Percentiles rank a stretch among this genome's conserved stretches.
phyloP scores from a whole-genome alignment of 176 grass and related monocot genomes.

The Metroxylon sagu region DNA sequence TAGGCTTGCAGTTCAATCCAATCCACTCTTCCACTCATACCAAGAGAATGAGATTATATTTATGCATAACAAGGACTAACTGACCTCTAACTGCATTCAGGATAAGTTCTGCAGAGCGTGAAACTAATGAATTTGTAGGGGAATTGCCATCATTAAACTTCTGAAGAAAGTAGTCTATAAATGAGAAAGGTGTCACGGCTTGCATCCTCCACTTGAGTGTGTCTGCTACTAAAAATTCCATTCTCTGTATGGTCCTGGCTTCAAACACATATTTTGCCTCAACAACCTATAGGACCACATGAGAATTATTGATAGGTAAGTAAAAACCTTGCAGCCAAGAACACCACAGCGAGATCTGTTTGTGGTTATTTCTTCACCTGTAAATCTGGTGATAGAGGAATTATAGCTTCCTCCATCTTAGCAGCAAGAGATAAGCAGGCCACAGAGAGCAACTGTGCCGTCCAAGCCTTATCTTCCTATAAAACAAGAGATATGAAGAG shows the following conservation, averaged over 20 bases:
- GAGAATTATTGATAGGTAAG: no score
- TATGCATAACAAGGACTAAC: no score
- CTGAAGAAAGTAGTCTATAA: constrained; percentile 50
- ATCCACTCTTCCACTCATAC: no score
- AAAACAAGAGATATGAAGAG: constrained; percentile 9
- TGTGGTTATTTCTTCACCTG: constrained; percentile 36
- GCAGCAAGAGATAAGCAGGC: constrained; percentile 68
- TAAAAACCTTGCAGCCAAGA: no score
- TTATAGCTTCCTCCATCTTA: constrained; percentile 75
- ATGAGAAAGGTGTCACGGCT: constrained; percentile 64
- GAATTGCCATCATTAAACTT: constrained; percentile 39
- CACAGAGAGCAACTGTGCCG: constrained; percentile 67
- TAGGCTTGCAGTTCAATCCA: neutral
- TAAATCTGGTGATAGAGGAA: constrained; percentile 54
- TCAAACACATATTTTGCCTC: constrained; percentile 33
- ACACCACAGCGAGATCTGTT: no score
- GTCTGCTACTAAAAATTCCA: constrained; percentile 55
- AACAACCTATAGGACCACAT: constrained; percentile 27
- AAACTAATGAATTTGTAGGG: constrained; percentile 21
- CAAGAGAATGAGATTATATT: no score
- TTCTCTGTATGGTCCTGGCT: constrained; percentile 50
- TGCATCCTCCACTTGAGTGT: constrained; percentile 73
- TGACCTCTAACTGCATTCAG: constrained; percentile 63
- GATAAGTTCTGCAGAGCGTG: constrained; percentile 40
- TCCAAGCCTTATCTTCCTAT: constrained; percentile 55